These are phyloP conservation scores for Nemania sp. DNA, from an alignment of 2,329 filamentous ascomycete species.

Conservation along the genomic window DNA sequence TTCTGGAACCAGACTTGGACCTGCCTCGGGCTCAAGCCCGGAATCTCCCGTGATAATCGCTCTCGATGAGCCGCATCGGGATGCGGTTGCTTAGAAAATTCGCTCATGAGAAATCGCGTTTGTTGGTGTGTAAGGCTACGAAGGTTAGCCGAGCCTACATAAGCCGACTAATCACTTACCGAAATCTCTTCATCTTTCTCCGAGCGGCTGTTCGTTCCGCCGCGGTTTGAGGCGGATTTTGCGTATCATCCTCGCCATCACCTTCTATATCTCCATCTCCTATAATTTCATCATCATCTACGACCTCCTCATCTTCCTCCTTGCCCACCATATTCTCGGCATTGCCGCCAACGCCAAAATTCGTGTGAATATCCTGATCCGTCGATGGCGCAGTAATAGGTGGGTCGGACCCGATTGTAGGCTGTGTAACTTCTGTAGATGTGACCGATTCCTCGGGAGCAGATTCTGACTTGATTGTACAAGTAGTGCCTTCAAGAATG, in stretches of 20 bases:
- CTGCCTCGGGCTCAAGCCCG: conserved; percentile 85
- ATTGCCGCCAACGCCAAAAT: conserved; percentile 41
- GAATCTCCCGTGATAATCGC: conserved; percentile 84
- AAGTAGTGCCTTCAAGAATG: conserved; percentile 39
- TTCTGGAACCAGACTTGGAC: conserved; percentile 99
- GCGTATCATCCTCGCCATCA: conserved; percentile 65
- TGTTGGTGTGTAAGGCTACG: conserved; percentile 88
- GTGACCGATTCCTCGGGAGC: conserved; percentile 45
- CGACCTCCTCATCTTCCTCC: conserved; percentile 55
- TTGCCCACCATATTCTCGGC: conserved; percentile 47
- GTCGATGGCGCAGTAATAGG: conserved; percentile 45
- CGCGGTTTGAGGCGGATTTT: conserved; percentile 37
- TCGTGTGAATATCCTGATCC: conserved; percentile 41
- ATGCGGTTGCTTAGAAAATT: conserved; percentile 93
- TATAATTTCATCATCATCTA: conserved; percentile 60
- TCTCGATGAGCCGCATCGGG: conserved; percentile 91
- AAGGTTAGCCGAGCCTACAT: conserved; percentile 41
- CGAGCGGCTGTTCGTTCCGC: conserved; percentile 54
- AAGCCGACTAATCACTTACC: conserved; percentile 55
- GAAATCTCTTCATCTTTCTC: conserved; percentile 78
- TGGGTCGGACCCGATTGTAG: conserved; percentile 47
- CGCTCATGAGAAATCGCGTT: conserved; percentile 96
- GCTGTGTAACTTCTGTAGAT: conserved; percentile 44
- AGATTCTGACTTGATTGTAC: conserved; percentile 45
- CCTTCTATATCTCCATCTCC: conserved; percentile 45